Conservation (phyloP, 495 filamentous ascomycete species). For the Penicillium flavigenum region DNA sequence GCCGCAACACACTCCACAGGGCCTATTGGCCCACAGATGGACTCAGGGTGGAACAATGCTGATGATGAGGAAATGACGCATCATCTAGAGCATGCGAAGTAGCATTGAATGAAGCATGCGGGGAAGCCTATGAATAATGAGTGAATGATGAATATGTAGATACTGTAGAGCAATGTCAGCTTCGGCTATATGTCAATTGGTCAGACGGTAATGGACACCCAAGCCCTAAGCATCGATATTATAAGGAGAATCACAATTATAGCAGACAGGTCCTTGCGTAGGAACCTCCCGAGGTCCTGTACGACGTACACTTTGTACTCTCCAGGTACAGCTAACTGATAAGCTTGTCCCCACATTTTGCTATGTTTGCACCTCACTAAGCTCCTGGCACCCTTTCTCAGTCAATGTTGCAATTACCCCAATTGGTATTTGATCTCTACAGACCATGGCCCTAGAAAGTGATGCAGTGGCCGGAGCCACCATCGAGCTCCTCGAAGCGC, state of each 20-base stretch:
- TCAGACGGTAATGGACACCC: not conserved
- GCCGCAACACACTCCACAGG: slow-evolving; percentile 2
- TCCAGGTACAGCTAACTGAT: not conserved
- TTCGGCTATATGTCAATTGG: not conserved
- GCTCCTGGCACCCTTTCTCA: slow-evolving; percentile 3
- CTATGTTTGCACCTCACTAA: slow-evolving; percentile 26
- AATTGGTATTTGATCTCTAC: not conserved
- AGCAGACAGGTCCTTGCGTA: not conserved
- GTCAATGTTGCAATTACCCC: not conserved
- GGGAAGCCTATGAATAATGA: slow-evolving; percentile 21
- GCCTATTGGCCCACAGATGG: slow-evolving; percentile 11
- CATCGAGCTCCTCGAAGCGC: slow-evolving; percentile 72
- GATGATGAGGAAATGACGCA: slow-evolving; percentile 19
- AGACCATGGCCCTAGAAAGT: slow-evolving; percentile 39
- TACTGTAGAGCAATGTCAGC: slow-evolving; percentile 12
- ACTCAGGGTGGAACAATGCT: slow-evolving; percentile 14
- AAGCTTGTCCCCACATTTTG: slow-evolving; percentile 27
- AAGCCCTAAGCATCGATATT: not conserved
- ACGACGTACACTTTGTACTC: not conserved
- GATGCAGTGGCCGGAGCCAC: slow-evolving; percentile 52
- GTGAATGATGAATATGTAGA: slow-evolving; percentile 8
- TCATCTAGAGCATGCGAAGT: slow-evolving; percentile 20
- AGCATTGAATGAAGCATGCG: slow-evolving; percentile 4
- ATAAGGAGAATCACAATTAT: not conserved
- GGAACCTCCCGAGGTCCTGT: not conserved